Evolutionary conservation across 225 moss, liverwort and hornwort genomes (phyloP).

Genomic region (Pseudisothecium myosuroides): DNA sequence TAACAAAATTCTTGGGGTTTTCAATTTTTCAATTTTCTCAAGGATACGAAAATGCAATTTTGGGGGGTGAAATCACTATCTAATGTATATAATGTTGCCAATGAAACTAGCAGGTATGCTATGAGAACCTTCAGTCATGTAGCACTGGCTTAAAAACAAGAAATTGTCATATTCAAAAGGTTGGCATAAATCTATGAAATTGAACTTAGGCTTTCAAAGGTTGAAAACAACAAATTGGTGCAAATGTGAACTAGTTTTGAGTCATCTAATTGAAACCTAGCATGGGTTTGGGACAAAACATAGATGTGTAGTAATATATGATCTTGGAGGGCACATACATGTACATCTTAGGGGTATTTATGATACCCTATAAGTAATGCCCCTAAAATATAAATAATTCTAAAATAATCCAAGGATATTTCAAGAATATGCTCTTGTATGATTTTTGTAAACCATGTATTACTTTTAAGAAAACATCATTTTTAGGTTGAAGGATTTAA

Average conservation of each 20-base stretch:
- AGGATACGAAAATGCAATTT: too few species aligned
- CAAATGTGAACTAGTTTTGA: background rate
- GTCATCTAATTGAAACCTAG: too few species aligned
- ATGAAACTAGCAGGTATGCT: background rate
- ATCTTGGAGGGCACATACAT: fast-evolving
- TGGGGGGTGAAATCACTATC: fast-evolving
- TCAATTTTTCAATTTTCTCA: too few species aligned
- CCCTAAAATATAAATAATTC: background rate
- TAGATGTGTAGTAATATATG: background rate
- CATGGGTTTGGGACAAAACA: background rate
- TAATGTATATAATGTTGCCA: background rate
- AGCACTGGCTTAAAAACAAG: too few species aligned
- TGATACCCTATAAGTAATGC: background rate
- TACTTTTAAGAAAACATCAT: background rate
- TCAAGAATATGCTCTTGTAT: background rate
- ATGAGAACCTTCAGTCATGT: background rate
- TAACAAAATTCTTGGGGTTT: background rate
- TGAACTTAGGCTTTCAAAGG: background rate
- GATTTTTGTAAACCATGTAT: background rate
- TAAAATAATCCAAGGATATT: background rate
- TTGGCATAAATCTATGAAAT: background rate
- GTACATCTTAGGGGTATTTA: background rate
- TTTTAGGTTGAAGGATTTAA: background rate
- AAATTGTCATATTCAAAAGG: background rate
- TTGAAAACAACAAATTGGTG: background rate